A percentile compares a stretch with the other conserved stretches of the same genome.
Conservation (phyloP, 768 basidiomycete genomes). For the Postia placenta region DNA sequence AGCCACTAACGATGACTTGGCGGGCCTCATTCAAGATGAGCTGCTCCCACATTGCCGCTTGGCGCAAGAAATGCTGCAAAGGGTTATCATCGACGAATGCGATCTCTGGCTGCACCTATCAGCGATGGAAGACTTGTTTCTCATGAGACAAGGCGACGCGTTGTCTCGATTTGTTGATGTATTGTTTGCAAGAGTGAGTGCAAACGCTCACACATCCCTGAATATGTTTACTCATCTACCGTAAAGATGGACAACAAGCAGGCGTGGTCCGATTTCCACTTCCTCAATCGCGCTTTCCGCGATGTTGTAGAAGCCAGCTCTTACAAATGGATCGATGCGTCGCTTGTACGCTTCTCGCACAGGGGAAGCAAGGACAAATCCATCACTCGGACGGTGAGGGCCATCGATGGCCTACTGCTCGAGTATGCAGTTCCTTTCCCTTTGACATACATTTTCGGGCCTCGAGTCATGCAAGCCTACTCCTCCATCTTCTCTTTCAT, state of each 20-base stretch:
- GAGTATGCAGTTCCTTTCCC: constrained; percentile 84
- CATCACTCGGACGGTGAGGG: constrained; percentile 51
- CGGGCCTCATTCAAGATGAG: constrained; percentile 56
- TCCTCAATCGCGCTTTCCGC: constrained; percentile 70
- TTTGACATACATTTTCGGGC: constrained; percentile 69
- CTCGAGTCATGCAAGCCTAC: constrained; percentile 49
- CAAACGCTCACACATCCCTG: no score
- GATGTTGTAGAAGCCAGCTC: constrained; percentile 54
- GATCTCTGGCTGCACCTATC: constrained; percentile 54
- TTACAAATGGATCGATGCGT: constrained; percentile 52
- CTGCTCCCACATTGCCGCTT: constrained; percentile 50
- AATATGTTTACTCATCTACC: background rate
- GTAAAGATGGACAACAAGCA: constrained; percentile 68
- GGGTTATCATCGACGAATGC: constrained; percentile 63
- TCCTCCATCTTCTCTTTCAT: constrained; percentile 65
- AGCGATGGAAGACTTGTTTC: constrained; percentile 60
- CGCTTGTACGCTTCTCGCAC: constrained; percentile 69
- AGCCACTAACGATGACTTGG: constrained; percentile 44
- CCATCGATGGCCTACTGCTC: constrained; percentile 59
- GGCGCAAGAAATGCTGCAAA: constrained; percentile 46
- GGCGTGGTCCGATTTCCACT: constrained; percentile 77
- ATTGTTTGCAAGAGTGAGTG: constrained; percentile 65
- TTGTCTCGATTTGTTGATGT: constrained; percentile 69
- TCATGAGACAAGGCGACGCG: constrained; percentile 75
- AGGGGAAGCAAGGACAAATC: constrained; percentile 42